Conservation (phyloP, 768 basidiomycete species). For the Podaxis sp. region DNA sequence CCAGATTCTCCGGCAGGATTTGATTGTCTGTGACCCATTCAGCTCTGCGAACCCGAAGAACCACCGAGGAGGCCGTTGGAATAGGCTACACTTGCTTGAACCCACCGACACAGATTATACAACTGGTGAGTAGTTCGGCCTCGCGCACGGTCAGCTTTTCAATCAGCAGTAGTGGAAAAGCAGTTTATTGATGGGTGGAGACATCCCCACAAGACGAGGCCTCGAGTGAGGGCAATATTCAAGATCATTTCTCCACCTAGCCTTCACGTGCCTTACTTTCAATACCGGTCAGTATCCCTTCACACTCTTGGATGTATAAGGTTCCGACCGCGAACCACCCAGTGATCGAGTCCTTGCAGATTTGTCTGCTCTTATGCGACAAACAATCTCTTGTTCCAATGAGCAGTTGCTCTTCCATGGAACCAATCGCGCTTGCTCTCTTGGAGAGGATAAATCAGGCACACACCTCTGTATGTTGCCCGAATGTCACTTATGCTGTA, state of each 20-base stretch:
- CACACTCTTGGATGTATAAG: neutral
- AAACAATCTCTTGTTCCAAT: conserved; percentile 35
- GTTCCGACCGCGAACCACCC: neutral
- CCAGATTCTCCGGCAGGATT: conserved; percentile 5
- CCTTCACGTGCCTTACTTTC: conserved; percentile 42
- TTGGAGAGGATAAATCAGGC: conserved; percentile 52
- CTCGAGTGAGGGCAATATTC: conserved; percentile 49
- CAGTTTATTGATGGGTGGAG: conserved; percentile 55
- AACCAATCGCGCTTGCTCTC: conserved; percentile 55
- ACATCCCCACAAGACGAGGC: conserved; percentile 52
- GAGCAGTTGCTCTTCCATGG: conserved; percentile 69
- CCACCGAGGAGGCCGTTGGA: conserved; percentile 38
- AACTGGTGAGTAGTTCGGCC: conserved; percentile 35
- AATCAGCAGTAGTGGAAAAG: conserved; percentile 39
- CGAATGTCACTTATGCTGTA: conserved; percentile 54
- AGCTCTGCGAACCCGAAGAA: conserved; percentile 43
- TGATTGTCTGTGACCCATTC: conserved; percentile 38
- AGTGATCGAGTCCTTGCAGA: conserved; percentile 30
- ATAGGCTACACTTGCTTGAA: conserved; percentile 42
- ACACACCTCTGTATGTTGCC: conserved; percentile 48
- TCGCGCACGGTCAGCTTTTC: neutral
- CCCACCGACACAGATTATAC: conserved; percentile 33
- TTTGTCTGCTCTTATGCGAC: conserved; percentile 23
- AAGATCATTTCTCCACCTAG: conserved; percentile 48
- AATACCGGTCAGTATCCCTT: conserved; percentile 40